These are phyloP conservation scores for Fusarium falciforme DNA, from an alignment of 2,329 filamentous ascomycete genomes.

Conservation along the genomic window DNA sequence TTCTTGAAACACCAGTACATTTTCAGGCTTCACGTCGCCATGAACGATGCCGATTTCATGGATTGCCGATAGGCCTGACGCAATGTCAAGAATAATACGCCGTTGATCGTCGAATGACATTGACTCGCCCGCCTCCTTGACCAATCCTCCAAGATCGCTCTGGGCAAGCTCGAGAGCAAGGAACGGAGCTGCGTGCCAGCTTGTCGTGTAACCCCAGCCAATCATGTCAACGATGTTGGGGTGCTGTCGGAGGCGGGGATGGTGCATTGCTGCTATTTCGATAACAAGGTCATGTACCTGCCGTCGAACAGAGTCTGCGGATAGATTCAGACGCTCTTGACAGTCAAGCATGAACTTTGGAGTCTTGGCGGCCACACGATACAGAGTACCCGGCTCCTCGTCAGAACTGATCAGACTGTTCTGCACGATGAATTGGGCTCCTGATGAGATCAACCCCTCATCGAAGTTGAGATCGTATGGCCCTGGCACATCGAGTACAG, in stretches of 20 bases:
- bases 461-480: background rate
- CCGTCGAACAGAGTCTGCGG: background rate
- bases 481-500: background rate
- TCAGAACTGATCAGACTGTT: background rate
- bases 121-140: background rate
- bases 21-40: background rate
- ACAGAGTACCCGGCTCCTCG: background rate
- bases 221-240: background rate
- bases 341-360: background rate
- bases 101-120: background rate
- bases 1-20: background rate
- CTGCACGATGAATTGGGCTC: background rate
- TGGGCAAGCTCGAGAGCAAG: background rate
- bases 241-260: background rate
- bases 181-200: background rate
- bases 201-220: background rate
- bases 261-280: background rate
- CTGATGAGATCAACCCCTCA: background rate
- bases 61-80: background rate
- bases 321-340: background rate
- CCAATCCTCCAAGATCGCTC: background rate
- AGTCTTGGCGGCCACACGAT: background rate
- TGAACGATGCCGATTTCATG: background rate
- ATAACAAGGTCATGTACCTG: background rate
- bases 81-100: background rate